Percentiles rank a stretch among this genome's conserved stretches.
These are phyloP conservation scores for Daldinia eschscholtzii DNA, from an alignment of 2,329 filamentous ascomycete species.

Conservation along the genomic window DNA sequence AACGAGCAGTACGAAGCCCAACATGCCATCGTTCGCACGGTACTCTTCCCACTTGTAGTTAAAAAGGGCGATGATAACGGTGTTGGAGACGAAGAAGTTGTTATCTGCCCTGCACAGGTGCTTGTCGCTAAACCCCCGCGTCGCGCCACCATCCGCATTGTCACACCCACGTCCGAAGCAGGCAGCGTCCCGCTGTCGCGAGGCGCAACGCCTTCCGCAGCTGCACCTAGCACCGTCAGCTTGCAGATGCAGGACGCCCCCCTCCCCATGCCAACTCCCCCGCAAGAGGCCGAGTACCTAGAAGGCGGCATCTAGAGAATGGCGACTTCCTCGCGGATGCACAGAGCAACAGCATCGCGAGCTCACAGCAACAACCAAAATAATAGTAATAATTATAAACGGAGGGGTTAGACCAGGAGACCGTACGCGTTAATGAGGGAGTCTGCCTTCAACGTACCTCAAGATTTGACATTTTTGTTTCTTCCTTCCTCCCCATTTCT, in stretches of 20 bases:
- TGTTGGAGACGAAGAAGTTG: constrained; percentile 91
- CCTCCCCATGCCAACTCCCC: constrained; percentile 34
- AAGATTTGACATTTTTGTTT: neutral
- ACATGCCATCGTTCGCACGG: constrained; percentile 84
- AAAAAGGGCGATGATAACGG: constrained; percentile 94
- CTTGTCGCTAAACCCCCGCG: constrained; percentile 72
- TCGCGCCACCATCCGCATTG: constrained; percentile 54
- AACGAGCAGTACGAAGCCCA: constrained; percentile 86
- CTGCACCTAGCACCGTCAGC: constrained; percentile 43
- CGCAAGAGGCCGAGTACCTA: constrained; percentile 32
- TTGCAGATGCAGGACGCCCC: constrained; percentile 44
- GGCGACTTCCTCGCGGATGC: constrained; percentile 11
- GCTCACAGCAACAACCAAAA: neutral
- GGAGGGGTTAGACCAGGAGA: constrained; percentile 1
- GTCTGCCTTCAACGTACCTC: neutral
- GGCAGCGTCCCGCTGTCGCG: constrained; percentile 58
- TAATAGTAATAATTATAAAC: constrained; percentile 18
- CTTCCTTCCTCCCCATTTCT: neutral
- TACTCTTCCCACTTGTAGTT: constrained; percentile 95
- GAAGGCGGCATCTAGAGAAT: constrained; percentile 31
- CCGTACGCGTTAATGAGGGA: constrained; percentile 23
- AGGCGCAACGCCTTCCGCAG: constrained; percentile 48
- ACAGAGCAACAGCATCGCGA: neutral
- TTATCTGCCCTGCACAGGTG: constrained; percentile 95
- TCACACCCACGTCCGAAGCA: constrained; percentile 65